Base-by-base conservation (phyloP, 805 yeast species). In the Cephaloascus fragrans region DNA sequence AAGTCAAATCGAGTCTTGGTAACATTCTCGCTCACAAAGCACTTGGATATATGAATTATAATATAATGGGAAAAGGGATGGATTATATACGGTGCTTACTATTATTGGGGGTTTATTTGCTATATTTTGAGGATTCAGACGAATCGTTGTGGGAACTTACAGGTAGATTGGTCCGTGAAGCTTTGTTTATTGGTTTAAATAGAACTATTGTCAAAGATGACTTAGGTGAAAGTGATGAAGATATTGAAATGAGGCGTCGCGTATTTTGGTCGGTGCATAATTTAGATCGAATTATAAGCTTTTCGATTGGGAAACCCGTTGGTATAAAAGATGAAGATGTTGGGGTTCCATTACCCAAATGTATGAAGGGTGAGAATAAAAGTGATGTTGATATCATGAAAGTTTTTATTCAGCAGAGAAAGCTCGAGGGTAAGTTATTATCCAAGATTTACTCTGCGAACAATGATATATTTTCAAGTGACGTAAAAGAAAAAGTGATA, bases 111-210 rank as follows among this genome's bases (percentile, higher is more conserved):
- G 58, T 74, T 19, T 71, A 70, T 46, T 69, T 78, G 0, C n/a
- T n/a, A n/a, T 68, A 69, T 37, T 72, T 71, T 47, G 76, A 73
- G 44, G 68, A 71, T 9, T 52, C 63, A 32, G 75, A 75, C 3
- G 58, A 67, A 9, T 62, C 70, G 18, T 62, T 77, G 1, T 73
- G 79, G 80, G 68, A 71, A 31, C 59, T 73, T 18, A 66, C 69
- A 39, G 77, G 80, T 1, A 48, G 71, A 18, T 54, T 71, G 23
- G 57, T 69, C 44, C 51, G 80, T 45, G 42, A 71, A 36, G 60
- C 67, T 1, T 50, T 71, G 14, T 64, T 69, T 10, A 44, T 73
- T 19, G 76, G 77, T 2, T 50, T 74, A 23, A 69, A 74, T 46
- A 63, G 72, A 38, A 23, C 28, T 8, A 6, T 12, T 23, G 28